A percentile compares a stretch with the other conserved stretches of the same genome.
These are phyloP conservation scores for Scutellaria minor DNA, from an alignment of 257 asterid genomes.

Conservation along the genomic window DNA sequence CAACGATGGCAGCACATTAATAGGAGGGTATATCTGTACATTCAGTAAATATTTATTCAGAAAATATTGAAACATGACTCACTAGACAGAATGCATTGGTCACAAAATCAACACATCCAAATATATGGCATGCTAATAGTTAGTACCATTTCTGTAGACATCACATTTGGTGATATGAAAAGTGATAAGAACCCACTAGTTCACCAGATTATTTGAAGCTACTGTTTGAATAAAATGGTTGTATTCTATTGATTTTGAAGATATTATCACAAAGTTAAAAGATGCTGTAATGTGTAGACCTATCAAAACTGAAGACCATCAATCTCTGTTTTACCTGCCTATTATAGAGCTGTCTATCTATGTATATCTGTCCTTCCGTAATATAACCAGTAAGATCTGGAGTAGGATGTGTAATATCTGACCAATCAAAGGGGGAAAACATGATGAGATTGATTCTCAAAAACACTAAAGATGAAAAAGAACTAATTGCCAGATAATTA, in stretches of 20 bases:
- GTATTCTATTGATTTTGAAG: slow-evolving; percentile 7
- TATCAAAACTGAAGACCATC: neutral
- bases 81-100: neutral
- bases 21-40: slow-evolving; percentile 93
- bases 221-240: neutral
- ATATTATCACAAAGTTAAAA: slow-evolving; percentile 5
- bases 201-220: neutral
- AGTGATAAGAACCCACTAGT: neutral
- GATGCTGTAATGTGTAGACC: neutral
- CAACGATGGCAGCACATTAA: slow-evolving; percentile 96
- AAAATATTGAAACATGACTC: neutral
- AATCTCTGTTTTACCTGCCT: slow-evolving; percentile 53
- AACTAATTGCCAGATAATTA: slow-evolving; percentile 4
- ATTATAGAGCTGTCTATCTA: slow-evolving; percentile 91
- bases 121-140: neutral
- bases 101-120: neutral
- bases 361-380: slow-evolving; percentile 98
- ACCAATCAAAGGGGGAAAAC: slow-evolving; percentile 33
- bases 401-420: slow-evolving; percentile 99
- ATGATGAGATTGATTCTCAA: slow-evolving; percentile 21
- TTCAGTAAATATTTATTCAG: slow-evolving; percentile 32
- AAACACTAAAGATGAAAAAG: slow-evolving; percentile 7
- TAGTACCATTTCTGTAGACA: slow-evolving; percentile 13
- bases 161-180: neutral
- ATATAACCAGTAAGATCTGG: slow-evolving; percentile 99